Conservation (phyloP, 1,139 yeast species). For the Spathaspora sp. region DNA sequence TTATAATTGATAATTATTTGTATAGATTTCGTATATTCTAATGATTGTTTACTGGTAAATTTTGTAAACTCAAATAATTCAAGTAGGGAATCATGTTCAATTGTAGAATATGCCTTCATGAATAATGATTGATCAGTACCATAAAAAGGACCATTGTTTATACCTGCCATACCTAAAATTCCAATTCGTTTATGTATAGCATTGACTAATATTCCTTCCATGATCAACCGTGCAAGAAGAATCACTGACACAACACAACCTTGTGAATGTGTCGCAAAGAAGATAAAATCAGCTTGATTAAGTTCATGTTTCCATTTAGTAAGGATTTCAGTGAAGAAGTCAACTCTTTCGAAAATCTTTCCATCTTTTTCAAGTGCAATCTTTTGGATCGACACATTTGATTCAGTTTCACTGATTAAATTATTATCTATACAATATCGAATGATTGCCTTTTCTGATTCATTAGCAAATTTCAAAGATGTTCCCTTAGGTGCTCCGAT, state of each 20-base stretch:
- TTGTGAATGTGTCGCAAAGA: constrained; percentile 91
- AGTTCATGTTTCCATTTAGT: constrained; percentile 70
- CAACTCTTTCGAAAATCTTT: constrained; percentile 80
- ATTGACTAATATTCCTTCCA: constrained; percentile 60
- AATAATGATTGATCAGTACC: constrained; percentile 84
- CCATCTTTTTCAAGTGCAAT: constrained; percentile 95
- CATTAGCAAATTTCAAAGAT: constrained; percentile 79
- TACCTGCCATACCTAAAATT: constrained; percentile 91
- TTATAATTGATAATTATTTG: constrained; percentile 65
- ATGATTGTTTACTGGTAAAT: constrained; percentile 67
- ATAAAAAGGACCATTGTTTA: constrained; percentile 88
- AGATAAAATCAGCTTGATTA: constrained; percentile 76
- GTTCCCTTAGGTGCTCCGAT: constrained; percentile 95
- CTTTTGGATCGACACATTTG: constrained; percentile 68
- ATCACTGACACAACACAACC: constrained; percentile 92
- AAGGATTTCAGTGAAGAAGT: constrained; percentile 71
- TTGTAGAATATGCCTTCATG: constrained; percentile 84
- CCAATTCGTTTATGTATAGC: constrained; percentile 58
- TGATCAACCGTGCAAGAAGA: constrained; percentile 68
- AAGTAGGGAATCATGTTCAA: constrained; percentile 80
- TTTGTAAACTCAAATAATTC: constrained; percentile 89
- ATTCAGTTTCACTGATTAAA: constrained; percentile 36
- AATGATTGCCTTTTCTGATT: constrained; percentile 75
- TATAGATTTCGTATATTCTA: constrained; percentile 67
- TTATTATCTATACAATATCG: constrained; percentile 68